Percentiles rank a stretch among this genome's conserved stretches.
These are phyloP conservation scores for Millerago galiae DNA, from an alignment of 805 yeast species.

Conservation along the genomic window DNA sequence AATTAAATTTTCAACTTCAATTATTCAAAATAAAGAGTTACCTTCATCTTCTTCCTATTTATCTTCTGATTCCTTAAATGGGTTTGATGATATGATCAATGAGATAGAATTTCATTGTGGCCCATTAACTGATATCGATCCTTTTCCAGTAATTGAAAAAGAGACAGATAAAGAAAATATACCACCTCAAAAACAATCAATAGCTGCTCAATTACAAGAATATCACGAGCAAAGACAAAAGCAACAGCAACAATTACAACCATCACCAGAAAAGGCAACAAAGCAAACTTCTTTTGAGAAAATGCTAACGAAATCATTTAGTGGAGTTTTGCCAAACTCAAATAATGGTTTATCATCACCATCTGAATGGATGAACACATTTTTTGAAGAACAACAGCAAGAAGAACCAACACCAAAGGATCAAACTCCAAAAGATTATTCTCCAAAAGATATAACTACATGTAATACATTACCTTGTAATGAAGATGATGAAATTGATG, in stretches of 20 bases:
- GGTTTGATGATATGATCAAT: slow-evolving; percentile 28
- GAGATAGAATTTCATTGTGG: slow-evolving; percentile 26
- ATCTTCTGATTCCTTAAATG: slow-evolving; percentile 30
- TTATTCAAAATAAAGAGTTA: background rate
- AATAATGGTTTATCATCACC: slow-evolving; percentile 14
- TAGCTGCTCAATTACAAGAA: slow-evolving; percentile 14
- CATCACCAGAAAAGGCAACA: slow-evolving; percentile 6
- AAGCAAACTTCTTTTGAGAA: slow-evolving; percentile 33
- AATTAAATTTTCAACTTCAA: slow-evolving; percentile 1
- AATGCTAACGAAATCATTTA: slow-evolving; percentile 33
- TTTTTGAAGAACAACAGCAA: slow-evolving; percentile 9
- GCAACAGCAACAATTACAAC: slow-evolving; percentile 1
- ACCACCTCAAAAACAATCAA: slow-evolving; percentile 24
- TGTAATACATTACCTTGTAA: slow-evolving; percentile 26
- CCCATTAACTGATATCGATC: slow-evolving; percentile 26
- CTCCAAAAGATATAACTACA: slow-evolving; percentile 25
- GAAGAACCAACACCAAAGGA: slow-evolving; percentile 24
- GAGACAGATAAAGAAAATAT: slow-evolving; percentile 30
- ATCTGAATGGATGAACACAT: slow-evolving; percentile 23
- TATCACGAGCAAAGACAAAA: slow-evolving; percentile 10
- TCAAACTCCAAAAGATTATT: slow-evolving; percentile 15
- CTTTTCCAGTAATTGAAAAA: slow-evolving; percentile 18
- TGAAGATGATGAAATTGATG: slow-evolving; percentile 17
- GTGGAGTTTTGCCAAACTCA: slow-evolving; percentile 17
- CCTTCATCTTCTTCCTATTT: slow-evolving; percentile 10